Percentiles rank a stretch among this genome's conserved stretches.
phyloP scores from a whole-genome alignment of 2,329 filamentous ascomycete species.

The Alternaria burnsii region DNA sequence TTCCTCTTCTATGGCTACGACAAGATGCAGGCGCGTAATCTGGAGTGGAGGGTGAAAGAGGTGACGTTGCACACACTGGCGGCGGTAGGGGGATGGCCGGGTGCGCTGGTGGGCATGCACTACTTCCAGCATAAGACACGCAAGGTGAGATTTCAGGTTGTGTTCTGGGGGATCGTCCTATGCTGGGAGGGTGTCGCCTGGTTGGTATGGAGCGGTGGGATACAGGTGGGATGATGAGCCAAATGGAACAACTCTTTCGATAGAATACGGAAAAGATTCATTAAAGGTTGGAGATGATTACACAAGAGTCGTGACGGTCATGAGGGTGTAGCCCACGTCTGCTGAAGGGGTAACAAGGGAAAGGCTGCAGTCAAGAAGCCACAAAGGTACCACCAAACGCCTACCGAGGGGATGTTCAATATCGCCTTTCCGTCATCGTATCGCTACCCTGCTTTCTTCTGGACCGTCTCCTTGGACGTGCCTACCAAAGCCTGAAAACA shows the following conservation, averaged over 20 bases:
- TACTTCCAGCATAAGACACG: slow-evolving; percentile 50
- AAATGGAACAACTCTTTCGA: neutral
- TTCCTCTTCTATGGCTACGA: slow-evolving; percentile 48
- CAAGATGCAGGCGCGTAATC: slow-evolving; percentile 46
- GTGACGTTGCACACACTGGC: slow-evolving; percentile 40
- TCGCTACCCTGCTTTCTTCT: slow-evolving; percentile 20
- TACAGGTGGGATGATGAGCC: slow-evolving; percentile 5
- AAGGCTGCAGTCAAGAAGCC: neutral
- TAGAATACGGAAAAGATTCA: neutral
- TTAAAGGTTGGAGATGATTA: neutral
- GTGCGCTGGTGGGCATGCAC: slow-evolving; percentile 44
- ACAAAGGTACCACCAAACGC: slow-evolving; percentile 7
- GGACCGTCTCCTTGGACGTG: slow-evolving; percentile 15
- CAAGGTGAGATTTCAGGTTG: slow-evolving; percentile 39
- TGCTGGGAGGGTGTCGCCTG: slow-evolving; percentile 41
- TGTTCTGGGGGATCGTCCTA: slow-evolving; percentile 44
- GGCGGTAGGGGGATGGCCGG: slow-evolving; percentile 46
- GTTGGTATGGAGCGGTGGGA: slow-evolving; percentile 27
- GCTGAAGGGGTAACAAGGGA: slow-evolving; percentile 3
- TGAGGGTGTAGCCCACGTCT: neutral
- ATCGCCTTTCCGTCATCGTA: slow-evolving; percentile 1
- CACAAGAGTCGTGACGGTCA: slow-evolving; percentile 5
- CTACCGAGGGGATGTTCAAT: neutral
- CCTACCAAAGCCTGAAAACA: slow-evolving; percentile 30
- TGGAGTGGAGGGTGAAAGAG: slow-evolving; percentile 46